Base-by-base conservation (phyloP, 805 yeast species). In the Clavispora vitiphila region DNA sequence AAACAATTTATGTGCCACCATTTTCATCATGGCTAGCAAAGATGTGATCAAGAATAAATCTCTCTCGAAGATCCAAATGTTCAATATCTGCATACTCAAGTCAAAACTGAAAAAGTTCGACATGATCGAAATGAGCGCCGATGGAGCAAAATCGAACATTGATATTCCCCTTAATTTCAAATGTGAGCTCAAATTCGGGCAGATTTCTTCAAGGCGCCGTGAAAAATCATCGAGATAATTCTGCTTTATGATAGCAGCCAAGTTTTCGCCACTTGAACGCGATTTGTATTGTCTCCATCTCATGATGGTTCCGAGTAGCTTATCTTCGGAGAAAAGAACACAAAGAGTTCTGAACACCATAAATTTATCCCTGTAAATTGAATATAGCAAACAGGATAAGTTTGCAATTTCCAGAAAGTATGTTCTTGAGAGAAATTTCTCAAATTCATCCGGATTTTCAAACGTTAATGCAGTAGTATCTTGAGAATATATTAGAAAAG, bases 21-120 rank as follows among this genome's bases (percentile, higher is more conserved):
- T 64, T 19, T 67, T 65, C 34, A 83, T 54, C 11, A 80, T 55
- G 0, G 78, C 84, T n/a, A 83, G 56, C 2, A 75, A 64, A 9
- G 73, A 69, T 16, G 83, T 68, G 34, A 79, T 59, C 37, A 83
- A 54, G 47, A 80, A 68, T 1, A 26, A 34, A 1, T 72, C 60
- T 49, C 82, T 80, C 54, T 81, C 87, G 55, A 81, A 80, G 9
- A 81, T 55, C 55, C 71, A 71, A 5, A 82, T 64, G 55, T 83
- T 90, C 46, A 83, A 51, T 6, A 83, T 49, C 12, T 78, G 69
- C 20, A 71, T 62, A 7, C 75, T 57, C 1, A 72, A 57, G 25
- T 80, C 81, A 36, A 76, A 58, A 10, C 67, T 55, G 34, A 80
- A 53, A 20, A 70, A 65, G 38, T 66, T 61, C 2, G 80, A 55